Percentiles rank a stretch among this genome's conserved stretches.
phyloP scores from a whole-genome alignment of 2,329 filamentous ascomycete species.

The Arthrobotrys megalospora region DNA sequence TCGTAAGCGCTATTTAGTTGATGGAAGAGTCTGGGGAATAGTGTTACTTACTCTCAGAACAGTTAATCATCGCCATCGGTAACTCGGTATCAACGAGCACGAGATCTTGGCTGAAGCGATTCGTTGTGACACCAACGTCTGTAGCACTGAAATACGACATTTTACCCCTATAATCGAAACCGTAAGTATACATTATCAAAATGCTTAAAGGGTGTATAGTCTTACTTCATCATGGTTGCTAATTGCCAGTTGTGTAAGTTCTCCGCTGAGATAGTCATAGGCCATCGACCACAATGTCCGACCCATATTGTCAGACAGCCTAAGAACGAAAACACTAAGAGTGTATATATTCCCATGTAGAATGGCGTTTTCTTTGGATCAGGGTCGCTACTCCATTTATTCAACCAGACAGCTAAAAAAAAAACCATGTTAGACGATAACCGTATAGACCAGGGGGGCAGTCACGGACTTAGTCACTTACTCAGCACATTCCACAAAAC shows the following conservation, averaged over 20 bases:
- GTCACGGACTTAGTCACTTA: constrained; percentile 25
- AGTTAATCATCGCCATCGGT: constrained; percentile 64
- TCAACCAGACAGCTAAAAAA: constrained; percentile 46
- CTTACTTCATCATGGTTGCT: constrained; percentile 55
- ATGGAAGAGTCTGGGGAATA: neutral
- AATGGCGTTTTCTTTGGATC: constrained; percentile 47
- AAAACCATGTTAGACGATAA: constrained; percentile 16
- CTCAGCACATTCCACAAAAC: constrained; percentile 33
- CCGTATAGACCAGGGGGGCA: neutral
- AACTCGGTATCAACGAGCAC: constrained; percentile 67
- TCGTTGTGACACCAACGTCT: constrained; percentile 66
- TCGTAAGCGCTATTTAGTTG: neutral
- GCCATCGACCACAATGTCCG: constrained; percentile 31
- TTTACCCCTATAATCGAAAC: constrained; percentile 19
- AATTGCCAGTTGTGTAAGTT: constrained; percentile 55
- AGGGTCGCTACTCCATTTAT: constrained; percentile 54
- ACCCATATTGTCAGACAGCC: constrained; percentile 22
- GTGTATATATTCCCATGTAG: constrained; percentile 55
- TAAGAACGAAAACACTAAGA: constrained; percentile 29
- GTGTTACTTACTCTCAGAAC: constrained; percentile 36
- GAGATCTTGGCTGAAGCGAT: constrained; percentile 66
- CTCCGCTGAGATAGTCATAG: constrained; percentile 44
- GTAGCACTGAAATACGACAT: constrained; percentile 65
- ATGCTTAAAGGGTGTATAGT: too few species aligned
- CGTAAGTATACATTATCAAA: too few species aligned